A percentile compares a stretch with the other conserved stretches of the same genome.
Conservation (phyloP, 2,329 filamentous ascomycete species). For the Leptodontidium sp. region DNA sequence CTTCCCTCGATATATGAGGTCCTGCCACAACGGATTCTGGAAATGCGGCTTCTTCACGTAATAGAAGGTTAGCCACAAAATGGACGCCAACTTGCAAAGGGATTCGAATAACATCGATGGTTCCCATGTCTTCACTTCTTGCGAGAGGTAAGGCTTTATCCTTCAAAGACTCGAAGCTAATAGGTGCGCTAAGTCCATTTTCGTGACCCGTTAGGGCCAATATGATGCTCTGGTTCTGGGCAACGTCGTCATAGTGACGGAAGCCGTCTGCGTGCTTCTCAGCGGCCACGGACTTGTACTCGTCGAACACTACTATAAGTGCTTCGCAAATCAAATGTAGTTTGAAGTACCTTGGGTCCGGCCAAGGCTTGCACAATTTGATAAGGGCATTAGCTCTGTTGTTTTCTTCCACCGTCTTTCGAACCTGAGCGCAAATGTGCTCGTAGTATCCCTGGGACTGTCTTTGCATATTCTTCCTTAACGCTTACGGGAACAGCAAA, state of each 20-base stretch:
- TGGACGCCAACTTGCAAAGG: constrained; percentile 34
- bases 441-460: constrained; percentile 35
- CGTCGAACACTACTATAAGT: constrained; percentile 35
- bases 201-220: constrained; percentile 31
- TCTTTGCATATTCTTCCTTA: constrained; percentile 31
- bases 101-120: constrained; percentile 34
- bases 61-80: constrained; percentile 34
- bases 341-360: constrained; percentile 37
- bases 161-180: constrained; percentile 36
- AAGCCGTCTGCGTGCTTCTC: constrained; percentile 35
- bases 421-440: constrained; percentile 33
- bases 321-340: constrained; percentile 34
- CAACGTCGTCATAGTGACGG: constrained; percentile 35
- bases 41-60: constrained; percentile 38
- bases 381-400: constrained; percentile 28
- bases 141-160: constrained; percentile 36
- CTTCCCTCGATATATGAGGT: constrained; percentile 32
- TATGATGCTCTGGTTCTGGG: constrained; percentile 33
- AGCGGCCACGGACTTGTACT: constrained; percentile 32
- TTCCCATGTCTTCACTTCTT: constrained; percentile 36
- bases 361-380: constrained; percentile 30
- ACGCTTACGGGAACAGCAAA: constrained; percentile 37
- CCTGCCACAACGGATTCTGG: constrained; percentile 30
- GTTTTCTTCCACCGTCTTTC: constrained; percentile 33
- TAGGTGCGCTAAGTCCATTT: constrained; percentile 31